These are phyloP conservation scores for Phanerochaete sordida DNA, from an alignment of 768 basidiomycete species.

Conservation along the genomic window DNA sequence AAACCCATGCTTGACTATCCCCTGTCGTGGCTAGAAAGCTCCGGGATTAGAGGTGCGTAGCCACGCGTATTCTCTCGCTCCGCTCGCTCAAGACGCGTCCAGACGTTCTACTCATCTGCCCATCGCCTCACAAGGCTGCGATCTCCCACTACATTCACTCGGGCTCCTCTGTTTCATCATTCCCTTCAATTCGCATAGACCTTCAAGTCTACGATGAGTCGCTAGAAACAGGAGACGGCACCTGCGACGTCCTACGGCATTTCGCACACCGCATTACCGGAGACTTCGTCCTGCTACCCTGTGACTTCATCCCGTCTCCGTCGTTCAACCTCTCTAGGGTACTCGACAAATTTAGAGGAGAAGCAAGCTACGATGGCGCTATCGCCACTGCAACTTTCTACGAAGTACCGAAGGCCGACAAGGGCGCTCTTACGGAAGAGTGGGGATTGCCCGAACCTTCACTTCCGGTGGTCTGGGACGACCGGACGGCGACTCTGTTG, in stretches of 20 bases:
- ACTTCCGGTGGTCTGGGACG: conserved; percentile 66
- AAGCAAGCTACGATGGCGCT: conserved; percentile 58
- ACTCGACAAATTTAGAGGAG: conserved; percentile 79
- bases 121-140: conserved; percentile 65
- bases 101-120: conserved; percentile 90
- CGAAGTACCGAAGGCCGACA: conserved; percentile 46
- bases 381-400: conserved; percentile 71
- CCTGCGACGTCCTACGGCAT: conserved; percentile 71
- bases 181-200: conserved; percentile 67
- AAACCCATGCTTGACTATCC: conserved; percentile 83
- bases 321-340: conserved; percentile 65
- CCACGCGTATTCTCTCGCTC: background rate
- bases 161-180: conserved; percentile 54
- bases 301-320: conserved; percentile 83
- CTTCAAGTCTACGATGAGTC: conserved; percentile 80
- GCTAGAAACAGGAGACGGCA: conserved; percentile 61
- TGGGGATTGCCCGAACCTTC: conserved; percentile 51
- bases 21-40: conserved; percentile 82
- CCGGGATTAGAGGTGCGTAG: conserved; percentile 72
- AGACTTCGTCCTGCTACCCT: conserved; percentile 88
- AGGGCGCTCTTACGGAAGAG: conserved; percentile 56
- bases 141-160: conserved; percentile 87
- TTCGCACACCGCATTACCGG: conserved; percentile 72
- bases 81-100: conserved; percentile 7
- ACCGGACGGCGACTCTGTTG: conserved; percentile 59